phyloP scores from a whole-genome alignment of 352 stramenopile genomes.

The Pilasporangium apinafurcum region DNA sequence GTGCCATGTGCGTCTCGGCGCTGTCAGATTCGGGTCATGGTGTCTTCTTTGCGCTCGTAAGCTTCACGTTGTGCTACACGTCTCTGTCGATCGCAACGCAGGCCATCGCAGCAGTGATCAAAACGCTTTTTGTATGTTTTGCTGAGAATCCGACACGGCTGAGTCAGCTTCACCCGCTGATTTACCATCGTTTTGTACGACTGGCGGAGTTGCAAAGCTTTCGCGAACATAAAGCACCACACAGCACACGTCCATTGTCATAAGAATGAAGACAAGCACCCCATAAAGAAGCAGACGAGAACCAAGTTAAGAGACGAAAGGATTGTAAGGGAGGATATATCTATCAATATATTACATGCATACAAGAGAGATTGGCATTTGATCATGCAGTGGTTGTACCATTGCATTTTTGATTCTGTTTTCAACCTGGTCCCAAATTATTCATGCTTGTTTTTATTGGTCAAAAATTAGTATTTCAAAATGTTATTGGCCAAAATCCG shows the following conservation, averaged over 20 bases:
- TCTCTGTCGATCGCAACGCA: constrained; percentile 72
- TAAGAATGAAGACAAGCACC: not conserved
- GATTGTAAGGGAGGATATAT: too few species aligned
- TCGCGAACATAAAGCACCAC: constrained; percentile 55
- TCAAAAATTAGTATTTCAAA: too few species aligned
- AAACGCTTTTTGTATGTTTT: constrained; percentile 86
- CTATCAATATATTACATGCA: too few species aligned
- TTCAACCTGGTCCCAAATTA: too few species aligned
- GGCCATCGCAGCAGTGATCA: constrained; percentile 68
- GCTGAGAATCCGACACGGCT: constrained; percentile 70
- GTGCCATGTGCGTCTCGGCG: constrained; percentile 51
- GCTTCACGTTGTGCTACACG: constrained; percentile 78
- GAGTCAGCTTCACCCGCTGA: constrained; percentile 78
- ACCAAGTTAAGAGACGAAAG: too few species aligned
- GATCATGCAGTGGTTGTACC: too few species aligned
- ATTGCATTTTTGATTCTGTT: too few species aligned
- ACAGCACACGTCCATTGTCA: not conserved
- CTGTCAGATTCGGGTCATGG: constrained; percentile 42
- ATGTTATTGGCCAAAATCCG: too few species aligned
- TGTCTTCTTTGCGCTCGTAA: constrained; percentile 68
- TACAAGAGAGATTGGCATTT: too few species aligned
- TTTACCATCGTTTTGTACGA: constrained; percentile 83
- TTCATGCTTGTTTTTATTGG: too few species aligned
- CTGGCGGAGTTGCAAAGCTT: constrained; percentile 84
- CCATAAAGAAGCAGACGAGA: too few species aligned